A percentile compares a stretch with the other conserved stretches of the same genome.
These are phyloP conservation scores for Udeniomyces megalosporus DNA, from an alignment of 768 basidiomycete genomes.

Conservation along the genomic window DNA sequence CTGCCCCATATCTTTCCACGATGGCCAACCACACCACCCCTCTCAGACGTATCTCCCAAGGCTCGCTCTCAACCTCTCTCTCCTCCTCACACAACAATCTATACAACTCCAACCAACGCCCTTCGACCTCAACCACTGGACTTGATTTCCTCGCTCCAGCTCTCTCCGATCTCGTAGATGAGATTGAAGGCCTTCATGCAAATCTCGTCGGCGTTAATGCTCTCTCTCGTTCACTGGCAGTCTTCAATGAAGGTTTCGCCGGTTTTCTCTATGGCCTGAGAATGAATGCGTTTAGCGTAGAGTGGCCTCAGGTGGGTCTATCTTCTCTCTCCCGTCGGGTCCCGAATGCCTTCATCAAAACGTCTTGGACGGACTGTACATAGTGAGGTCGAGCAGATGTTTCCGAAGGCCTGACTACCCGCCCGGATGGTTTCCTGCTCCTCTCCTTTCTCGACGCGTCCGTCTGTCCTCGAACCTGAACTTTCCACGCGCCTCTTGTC, in stretches of 20 bases:
- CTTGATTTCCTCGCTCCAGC: slow-evolving; percentile 73
- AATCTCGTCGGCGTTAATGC: slow-evolving; percentile 56
- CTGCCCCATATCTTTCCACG: no score
- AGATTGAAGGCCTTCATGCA: slow-evolving; percentile 59
- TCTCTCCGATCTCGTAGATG: slow-evolving; percentile 72
- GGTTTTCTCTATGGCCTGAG: slow-evolving; percentile 82
- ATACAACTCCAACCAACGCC: slow-evolving; percentile 21
- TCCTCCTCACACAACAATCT: neutral
- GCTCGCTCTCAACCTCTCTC: slow-evolving; percentile 62
- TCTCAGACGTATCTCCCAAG: slow-evolving; percentile 74
- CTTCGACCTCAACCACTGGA: slow-evolving; percentile 61
- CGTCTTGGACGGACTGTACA: no score
- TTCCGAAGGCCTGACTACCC: no score
- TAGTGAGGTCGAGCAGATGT: no score
- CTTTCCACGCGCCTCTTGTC: neutral
- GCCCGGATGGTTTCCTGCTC: no score
- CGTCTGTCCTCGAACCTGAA: no score
- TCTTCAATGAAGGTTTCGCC: slow-evolving; percentile 85
- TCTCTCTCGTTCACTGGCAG: slow-evolving; percentile 57
- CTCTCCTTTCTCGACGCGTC: neutral
- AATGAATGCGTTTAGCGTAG: slow-evolving; percentile 86
- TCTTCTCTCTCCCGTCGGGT: no score
- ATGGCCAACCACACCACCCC: slow-evolving; percentile 51
- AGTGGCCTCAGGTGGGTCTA: slow-evolving; percentile 52
- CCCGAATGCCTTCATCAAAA: no score